These are phyloP conservation scores for Russula emetica DNA, from an alignment of 768 basidiomycete species.

Conservation along the genomic window DNA sequence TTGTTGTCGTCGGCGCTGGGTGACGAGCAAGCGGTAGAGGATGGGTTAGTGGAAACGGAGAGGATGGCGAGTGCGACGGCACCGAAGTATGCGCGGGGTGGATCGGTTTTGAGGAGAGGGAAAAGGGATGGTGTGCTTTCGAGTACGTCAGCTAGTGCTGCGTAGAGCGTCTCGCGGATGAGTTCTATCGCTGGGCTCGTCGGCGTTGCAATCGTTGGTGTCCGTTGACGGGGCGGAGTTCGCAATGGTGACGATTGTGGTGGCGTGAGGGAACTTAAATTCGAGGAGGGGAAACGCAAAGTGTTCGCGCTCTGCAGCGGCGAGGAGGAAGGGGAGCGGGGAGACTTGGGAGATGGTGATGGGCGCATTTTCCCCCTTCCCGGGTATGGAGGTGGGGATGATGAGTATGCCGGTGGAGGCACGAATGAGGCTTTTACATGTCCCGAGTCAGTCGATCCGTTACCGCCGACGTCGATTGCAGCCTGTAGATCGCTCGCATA, in stretches of 20 bases:
- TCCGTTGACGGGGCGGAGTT: not conserved
- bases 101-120: constrained; percentile 54
- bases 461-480: constrained; percentile 61
- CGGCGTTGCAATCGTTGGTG: constrained; percentile 36
- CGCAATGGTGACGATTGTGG: not conserved
- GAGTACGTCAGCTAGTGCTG: constrained; percentile 68
- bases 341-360: constrained; percentile 22
- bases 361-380: not conserved
- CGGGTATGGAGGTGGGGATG: constrained; percentile 28
- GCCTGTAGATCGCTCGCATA: constrained; percentile 74
- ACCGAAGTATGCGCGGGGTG: constrained; percentile 74
- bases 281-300: constrained; percentile 28
- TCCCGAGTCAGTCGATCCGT: constrained; percentile 28
- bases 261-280: not conserved
- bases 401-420: constrained; percentile 60
- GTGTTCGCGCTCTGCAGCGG: constrained; percentile 31
- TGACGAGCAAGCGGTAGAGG: constrained; percentile 33
- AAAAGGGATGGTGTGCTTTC: constrained; percentile 52
- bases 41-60: constrained; percentile 43
- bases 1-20: not conserved
- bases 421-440: constrained; percentile 57
- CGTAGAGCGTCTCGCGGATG: constrained; percentile 86
- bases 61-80: constrained; percentile 71
- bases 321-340: constrained; percentile 23
- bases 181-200: constrained; percentile 60